Base-by-base conservation (phyloP, 257 asterid species). In the Eucommia ulmoides region DNA sequence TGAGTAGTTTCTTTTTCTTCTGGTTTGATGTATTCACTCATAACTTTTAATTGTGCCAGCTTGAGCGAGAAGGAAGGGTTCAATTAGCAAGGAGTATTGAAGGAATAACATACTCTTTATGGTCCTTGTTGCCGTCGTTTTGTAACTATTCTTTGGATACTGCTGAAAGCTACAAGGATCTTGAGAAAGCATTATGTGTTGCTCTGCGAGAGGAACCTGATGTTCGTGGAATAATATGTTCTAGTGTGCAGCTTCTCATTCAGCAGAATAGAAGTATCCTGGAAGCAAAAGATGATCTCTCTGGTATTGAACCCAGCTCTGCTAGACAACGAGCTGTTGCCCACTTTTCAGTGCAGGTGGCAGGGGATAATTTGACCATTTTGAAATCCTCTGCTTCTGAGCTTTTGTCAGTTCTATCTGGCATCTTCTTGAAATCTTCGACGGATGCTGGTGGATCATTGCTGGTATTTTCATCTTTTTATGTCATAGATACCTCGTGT, bases 91-190 rank as follows among this genome's bases (percentile, higher is more conserved):
- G 93, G 61, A 72, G 63, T 52, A 64, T 68, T 33, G 78, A 77
- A 59, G 95, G 96, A 51, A 68, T 86, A 51, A 79, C 79, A 48
- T 77, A 91, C 74, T 77, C 96, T 46, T 53, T 91, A 72, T 91
- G 98, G 98, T 91, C 98, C n/a, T 68, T 91, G 54, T 69, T 91
- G 26, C 96, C 96, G 22, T 85, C 96, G 2, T 86, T 86, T 75
- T 91, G 96, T 79, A 83, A 91, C 78, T 81, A 85, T 63, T 93
- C 98, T 16, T 58, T 70, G 45, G 96, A 83, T 68, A 81, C 88
- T 41, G 85, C 95, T 60, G 74, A 74, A 68, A 77, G 82, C 69
- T 86, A 77, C 52, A 75, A 79, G 69, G 76, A 49, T 62, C 65
- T 91, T 49, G 80, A 65, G 74, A 72, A 55, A 67, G 76, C 60